phyloP scores from a whole-genome alignment of 2,329 filamentous ascomycete genomes.

The Tolypocladium inflatum region DNA sequence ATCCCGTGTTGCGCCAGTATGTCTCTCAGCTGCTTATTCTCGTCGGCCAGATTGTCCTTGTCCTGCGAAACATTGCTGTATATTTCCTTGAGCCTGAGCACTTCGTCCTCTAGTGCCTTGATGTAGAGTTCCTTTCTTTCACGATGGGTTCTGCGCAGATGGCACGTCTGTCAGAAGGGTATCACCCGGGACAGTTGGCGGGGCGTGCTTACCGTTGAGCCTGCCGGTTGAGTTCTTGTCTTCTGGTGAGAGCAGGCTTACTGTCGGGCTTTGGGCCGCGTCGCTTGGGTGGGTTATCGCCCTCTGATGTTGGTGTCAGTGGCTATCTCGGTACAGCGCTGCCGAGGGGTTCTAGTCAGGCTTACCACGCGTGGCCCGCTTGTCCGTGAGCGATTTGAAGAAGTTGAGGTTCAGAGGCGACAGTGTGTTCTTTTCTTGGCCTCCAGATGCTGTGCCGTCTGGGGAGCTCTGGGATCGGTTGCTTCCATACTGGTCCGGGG shows the following conservation, averaged over 20 bases:
- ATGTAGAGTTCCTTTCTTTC: conserved; percentile 96
- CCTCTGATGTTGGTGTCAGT: conserved; percentile 45
- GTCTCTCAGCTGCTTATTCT: conserved; percentile 65
- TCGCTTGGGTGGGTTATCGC: conserved; percentile 76
- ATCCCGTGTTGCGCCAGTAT: conserved; percentile 46
- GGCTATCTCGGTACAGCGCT: background rate
- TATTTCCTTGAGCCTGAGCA: conserved; percentile 80
- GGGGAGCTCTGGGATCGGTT: conserved; percentile 14
- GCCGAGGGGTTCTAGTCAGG: background rate
- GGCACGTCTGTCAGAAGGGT: background rate
- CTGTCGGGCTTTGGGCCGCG: conserved; percentile 93
- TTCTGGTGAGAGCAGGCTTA: conserved; percentile 83
- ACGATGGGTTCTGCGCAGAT: conserved; percentile 66
- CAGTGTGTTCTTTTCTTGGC: conserved; percentile 27
- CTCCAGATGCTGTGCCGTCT: conserved; percentile 15
- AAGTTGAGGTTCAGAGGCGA: conserved; percentile 47
- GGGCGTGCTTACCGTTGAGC: conserved; percentile 65
- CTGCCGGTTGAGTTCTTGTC: conserved; percentile 91
- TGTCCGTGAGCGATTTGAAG: conserved; percentile 60
- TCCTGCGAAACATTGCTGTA: conserved; percentile 66
- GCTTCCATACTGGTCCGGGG: conserved; percentile 26
- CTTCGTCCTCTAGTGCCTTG: conserved; percentile 85
- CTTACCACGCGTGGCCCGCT: conserved; percentile 67
- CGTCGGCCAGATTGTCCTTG: conserved; percentile 64
- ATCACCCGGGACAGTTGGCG: background rate